Percentiles rank a stretch among this genome's conserved stretches.
Evolutionary conservation across 2,329 filamentous ascomycete species (phyloP).

Genomic region (Colletotrichum incanum): DNA sequence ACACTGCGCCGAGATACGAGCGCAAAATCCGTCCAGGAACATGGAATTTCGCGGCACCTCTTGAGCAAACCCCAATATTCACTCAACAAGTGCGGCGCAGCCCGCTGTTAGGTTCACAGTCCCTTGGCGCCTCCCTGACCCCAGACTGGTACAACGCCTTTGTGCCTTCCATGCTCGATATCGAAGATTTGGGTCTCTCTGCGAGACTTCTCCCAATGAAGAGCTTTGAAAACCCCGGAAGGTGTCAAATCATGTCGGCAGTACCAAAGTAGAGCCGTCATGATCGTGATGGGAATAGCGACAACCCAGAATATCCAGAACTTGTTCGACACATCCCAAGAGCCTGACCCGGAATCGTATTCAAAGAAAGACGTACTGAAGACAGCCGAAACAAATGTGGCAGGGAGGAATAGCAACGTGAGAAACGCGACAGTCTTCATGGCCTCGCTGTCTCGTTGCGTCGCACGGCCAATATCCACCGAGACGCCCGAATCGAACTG

Average conservation of each 20-base stretch:
- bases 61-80: too few species aligned
- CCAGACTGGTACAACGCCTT: too few species aligned
- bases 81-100: too few species aligned
- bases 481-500: conserved; percentile 58
- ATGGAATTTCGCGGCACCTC: too few species aligned
- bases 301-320: conserved; percentile 57
- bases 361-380: conserved; percentile 64
- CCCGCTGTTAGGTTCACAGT: too few species aligned
- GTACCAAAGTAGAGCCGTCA: conserved; percentile 46
- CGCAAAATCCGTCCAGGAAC: too few species aligned
- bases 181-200: background rate
- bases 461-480: conserved; percentile 57
- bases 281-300: conserved; percentile 49
- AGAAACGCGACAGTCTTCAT: conserved; percentile 68
- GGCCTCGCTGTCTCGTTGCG: conserved; percentile 63
- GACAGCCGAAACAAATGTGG: conserved; percentile 65
- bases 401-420: conserved; percentile 65
- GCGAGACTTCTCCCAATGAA: background rate
- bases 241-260: conserved; percentile 15
- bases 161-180: background rate
- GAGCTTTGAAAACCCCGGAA: background rate
- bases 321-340: conserved; percentile 50
- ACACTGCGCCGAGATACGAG: too few species aligned
- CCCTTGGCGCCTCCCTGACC: too few species aligned
- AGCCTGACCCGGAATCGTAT: conserved; percentile 45